Base-by-base conservation (phyloP, 208 protist genomes). In the Sergeia podlipaevii region DNA sequence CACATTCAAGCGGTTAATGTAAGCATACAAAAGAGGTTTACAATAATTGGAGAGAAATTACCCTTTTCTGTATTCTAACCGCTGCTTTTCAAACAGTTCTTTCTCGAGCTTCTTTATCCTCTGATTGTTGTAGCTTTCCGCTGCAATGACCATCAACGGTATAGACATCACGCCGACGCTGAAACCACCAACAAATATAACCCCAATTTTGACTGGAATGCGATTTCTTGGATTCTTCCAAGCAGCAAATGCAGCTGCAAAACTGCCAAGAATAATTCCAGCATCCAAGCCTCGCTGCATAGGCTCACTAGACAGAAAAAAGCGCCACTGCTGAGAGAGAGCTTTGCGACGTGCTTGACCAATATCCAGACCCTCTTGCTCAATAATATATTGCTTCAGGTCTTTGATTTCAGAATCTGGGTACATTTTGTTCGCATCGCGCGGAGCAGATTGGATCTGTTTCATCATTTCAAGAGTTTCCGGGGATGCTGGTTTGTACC, bases 381-480 rank as follows among this genome's bases (percentile, higher is more conserved):
- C 85, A 36, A 85, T 85, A 27, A 93, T 86, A 52, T 93, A 93
- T 67, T 85, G 72, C 45, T 70, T 77, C n/a, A 93, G 34, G 41
- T 89, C 75, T 23, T 80, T 83, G 1, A 89, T 63, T 15, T 86
- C 73, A 5, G 85, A 83, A 45, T 89, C 80, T 5, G 80, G 85
- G 49, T 84, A 83, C 56, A 82, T 77, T 44, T 82, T 86, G 46
- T 74, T 74, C 0, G 57, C 60, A 28, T 85, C 79, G 1, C 69
- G 72, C n/a, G 47, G 4, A 23, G 7, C 28, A 36, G 64, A 42
- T 46, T 88, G 77, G 30, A 92, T 86, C 32, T 77, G 75, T 41
- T 79, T 70, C 77, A 92, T 86, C 77, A 92, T 87, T 26, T 89
- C 68, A 8, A 92, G 43, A 0, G 85, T 92, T 60, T 88, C 73